Evolutionary conservation across 2,329 filamentous ascomycete genomes (phyloP).

Genomic region (Ceratocystis variospora): DNA sequence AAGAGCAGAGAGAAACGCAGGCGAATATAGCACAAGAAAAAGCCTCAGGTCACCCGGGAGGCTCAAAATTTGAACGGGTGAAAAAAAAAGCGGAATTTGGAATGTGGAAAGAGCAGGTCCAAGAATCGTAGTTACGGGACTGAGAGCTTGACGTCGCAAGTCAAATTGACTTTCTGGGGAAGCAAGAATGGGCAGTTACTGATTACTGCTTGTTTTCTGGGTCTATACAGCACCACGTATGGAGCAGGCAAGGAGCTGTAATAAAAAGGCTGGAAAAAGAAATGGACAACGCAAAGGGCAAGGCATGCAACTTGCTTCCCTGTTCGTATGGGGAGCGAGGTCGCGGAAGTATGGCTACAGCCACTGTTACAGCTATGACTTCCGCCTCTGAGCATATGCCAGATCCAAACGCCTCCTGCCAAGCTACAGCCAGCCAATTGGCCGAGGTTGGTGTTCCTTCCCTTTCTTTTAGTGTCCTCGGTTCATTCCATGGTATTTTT

Average conservation of each 20-base stretch:
- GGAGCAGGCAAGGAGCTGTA: conserved; percentile 16
- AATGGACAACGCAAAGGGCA: conserved; percentile 12
- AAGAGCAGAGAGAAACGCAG: neutral
- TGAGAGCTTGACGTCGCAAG: neutral
- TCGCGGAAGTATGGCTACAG: neutral
- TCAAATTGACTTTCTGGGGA: neutral
- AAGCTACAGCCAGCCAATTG: neutral
- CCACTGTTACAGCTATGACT: neutral
- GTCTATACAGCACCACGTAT: neutral
- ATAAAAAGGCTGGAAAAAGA: conserved; percentile 15
- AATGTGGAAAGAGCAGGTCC: neutral
- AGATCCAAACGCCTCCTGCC: neutral
- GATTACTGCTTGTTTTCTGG: neutral
- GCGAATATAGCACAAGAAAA: neutral
- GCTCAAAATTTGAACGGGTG: neutral
- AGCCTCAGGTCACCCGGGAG: neutral
- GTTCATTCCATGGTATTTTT: conserved; percentile 6
- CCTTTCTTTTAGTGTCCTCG: conserved; percentile 16
- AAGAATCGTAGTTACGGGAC: neutral
- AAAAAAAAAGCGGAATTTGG: neutral
- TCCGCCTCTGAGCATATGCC: neutral
- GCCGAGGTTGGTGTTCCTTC: conserved; percentile 17
- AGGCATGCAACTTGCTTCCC: neutral
- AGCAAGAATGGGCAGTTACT: neutral
- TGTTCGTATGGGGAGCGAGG: too few relatives aligned